phyloP scores from a whole-genome alignment of 1,284 basidiomycete species.

The Coriolopsis trogii region DNA sequence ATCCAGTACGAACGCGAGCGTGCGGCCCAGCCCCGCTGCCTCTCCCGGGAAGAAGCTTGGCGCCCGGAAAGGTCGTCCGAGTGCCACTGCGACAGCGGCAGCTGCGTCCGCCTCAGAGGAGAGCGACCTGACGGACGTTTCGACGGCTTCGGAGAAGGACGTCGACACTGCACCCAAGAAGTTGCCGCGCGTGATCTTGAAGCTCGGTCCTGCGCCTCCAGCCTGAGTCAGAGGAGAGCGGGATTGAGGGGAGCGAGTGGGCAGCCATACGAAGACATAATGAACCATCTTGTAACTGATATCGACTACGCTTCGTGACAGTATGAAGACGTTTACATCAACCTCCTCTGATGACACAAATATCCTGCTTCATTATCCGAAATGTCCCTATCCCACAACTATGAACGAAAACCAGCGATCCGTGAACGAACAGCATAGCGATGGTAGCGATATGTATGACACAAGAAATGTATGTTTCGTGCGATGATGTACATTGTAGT shows the following conservation, averaged over 20 bases:
- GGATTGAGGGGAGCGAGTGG: background rate
- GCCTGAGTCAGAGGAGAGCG: background rate
- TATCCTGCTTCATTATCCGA: too few species aligned
- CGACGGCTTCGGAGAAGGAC: conserved; percentile 9
- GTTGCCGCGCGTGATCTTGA: conserved; percentile 33
- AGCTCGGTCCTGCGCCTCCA: conserved; percentile 27
- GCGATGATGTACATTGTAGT: too few species aligned
- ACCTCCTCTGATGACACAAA: too few species aligned
- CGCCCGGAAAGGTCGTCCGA: conserved; percentile 5
- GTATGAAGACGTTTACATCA: too few species aligned
- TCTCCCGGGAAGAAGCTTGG: conserved; percentile 12
- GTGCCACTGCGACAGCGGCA: background rate
- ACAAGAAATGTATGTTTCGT: too few species aligned
- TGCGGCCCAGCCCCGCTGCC: conserved; percentile 16
- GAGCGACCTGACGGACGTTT: conserved; percentile 17
- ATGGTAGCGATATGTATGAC: too few species aligned
- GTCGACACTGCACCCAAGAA: conserved; percentile 25
- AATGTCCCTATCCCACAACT: too few species aligned
- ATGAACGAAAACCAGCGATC: too few species aligned
- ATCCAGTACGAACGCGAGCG: conserved; percentile 22
- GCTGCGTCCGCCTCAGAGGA: conserved; percentile 15
- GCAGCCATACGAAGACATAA: background rate
- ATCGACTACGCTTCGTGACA: too few species aligned
- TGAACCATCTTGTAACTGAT: background rate
- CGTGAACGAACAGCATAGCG: too few species aligned